Evolutionary conservation across 768 basidiomycete species (phyloP).

Genomic region (Calocera viscosa): DNA sequence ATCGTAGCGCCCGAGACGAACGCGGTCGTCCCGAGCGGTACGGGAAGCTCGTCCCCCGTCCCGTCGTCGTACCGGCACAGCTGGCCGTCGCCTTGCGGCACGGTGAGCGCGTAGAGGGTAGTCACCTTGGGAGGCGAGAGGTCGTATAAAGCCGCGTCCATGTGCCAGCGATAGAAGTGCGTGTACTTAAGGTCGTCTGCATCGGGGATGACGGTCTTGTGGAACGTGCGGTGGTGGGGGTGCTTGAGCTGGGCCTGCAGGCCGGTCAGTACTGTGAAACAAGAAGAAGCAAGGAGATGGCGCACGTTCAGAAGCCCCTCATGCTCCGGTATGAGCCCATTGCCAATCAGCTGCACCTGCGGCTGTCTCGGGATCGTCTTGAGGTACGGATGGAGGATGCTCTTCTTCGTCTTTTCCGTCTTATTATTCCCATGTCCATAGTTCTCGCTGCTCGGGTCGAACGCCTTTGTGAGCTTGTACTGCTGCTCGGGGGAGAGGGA

Average conservation of each 20-base stretch:
- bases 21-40: conserved; percentile 78
- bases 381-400: conserved; percentile 77
- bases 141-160: conserved; percentile 75
- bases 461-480: conserved; percentile 74
- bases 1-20: conserved; percentile 62
- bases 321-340: conserved; percentile 66
- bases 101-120: conserved; percentile 63
- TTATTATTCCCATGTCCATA: conserved; percentile 89
- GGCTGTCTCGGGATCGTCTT: conserved; percentile 82
- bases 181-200: conserved; percentile 64
- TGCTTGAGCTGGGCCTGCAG: conserved; percentile 65
- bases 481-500: conserved; percentile 68
- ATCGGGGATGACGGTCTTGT: conserved; percentile 59
- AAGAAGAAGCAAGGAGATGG: neutral
- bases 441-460: conserved; percentile 49
- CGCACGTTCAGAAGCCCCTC: conserved; percentile 55
- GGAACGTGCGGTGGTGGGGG: conserved; percentile 74
- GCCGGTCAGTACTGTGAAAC: neutral
- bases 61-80: conserved; percentile 71
- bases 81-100: conserved; percentile 57
- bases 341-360: conserved; percentile 86
- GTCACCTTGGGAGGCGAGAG: conserved; percentile 71
- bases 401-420: conserved; percentile 57
- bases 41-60: conserved; percentile 66
- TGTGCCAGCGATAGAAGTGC: conserved; percentile 88